These are phyloP conservation scores for Elongisporangium anandrum DNA, from an alignment of 352 stramenopile species.

Conservation along the genomic window DNA sequence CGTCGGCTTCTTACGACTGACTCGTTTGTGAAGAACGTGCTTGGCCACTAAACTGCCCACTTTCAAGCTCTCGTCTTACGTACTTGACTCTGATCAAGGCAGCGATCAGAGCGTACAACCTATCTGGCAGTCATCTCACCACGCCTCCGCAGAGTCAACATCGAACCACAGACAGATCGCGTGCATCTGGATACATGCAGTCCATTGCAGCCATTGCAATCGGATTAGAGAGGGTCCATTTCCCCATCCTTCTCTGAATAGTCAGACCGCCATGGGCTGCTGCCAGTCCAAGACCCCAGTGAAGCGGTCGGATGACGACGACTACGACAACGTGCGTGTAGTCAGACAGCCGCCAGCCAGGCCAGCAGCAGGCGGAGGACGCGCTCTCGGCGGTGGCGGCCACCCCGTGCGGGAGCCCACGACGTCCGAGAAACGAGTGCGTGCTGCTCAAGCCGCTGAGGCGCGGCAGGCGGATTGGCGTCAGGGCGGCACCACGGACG, in stretches of 20 bases:
- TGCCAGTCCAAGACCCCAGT: conserved; percentile 59
- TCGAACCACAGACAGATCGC: no score
- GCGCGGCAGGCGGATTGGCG: conserved; percentile 64
- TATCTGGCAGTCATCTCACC: no score
- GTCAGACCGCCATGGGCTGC: conserved; percentile 51
- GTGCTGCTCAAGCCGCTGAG: conserved; percentile 64
- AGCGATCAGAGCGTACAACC: no score
- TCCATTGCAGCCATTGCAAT: background rate
- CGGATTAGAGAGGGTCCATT: background rate
- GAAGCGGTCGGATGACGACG: conserved; percentile 20
- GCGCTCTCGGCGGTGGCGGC: conserved; percentile 4
- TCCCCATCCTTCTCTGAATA: conserved; percentile 1
- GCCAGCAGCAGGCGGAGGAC: background rate
- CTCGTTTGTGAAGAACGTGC: no score
- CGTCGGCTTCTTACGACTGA: no score
- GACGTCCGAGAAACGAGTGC: conserved; percentile 57
- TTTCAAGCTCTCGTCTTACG: no score
- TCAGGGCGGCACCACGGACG: conserved; percentile 60
- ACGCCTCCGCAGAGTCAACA: no score
- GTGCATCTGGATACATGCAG: no score
- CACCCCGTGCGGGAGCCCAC: conserved; percentile 36
- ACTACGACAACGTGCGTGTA: background rate
- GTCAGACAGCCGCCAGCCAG: background rate
- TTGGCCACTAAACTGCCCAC: no score
- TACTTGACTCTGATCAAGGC: no score